Evolutionary conservation across 371 early-diverging fungal genomes (phyloP), one percentile per base, ranked within the genome.

Genomic region (Mortierella sp.): DNA sequence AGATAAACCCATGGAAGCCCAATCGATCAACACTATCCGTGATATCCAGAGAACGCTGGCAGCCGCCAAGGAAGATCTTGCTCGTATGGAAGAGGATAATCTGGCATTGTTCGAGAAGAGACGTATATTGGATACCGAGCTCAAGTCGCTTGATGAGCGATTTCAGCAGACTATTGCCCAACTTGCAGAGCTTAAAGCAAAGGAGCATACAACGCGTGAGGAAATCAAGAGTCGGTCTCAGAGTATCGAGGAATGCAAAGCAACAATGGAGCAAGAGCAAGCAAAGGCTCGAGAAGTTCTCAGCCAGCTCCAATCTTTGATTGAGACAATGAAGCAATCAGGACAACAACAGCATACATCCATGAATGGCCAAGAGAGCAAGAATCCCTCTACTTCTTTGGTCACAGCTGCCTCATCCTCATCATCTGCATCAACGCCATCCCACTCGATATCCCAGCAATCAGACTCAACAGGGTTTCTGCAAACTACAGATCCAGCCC

Each of bases 1-100:
- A 63, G 81, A 80, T 19, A 66, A 40, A 24, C 71, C 75, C 3
- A 72, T 80, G 61, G 81, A 68, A 32, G 68, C 69, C 2, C 72
- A 80, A 38, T 40, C 60, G 2, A 59, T 59, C 60, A 59, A 59
- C 38, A 33, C 15, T 38, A 59, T 59, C 41, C 60, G 60, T 4
- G 41, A 40, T 59, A 33, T 59, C 24, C 38, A 59, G 38, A 40
- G n/a, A 40, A 40, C 41, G n/a, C 38, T 40, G 40, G 60, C 38
- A 0, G 55, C 13, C 3, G 81, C 81, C 21, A 70, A 65, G 58
- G 62, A 65, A 36, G 57, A 63, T 5, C 63, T 75, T 19, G 63
- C 48, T 3, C 65, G 57, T 0, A 50, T 80, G 40, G 67, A 64
- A 32, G 41, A 67, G 47, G 69, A 72, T 21, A 74, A 75, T 22